A percentile compares a stretch with the other conserved stretches of the same genome.
Evolutionary conservation across 176 grass and related monocot genomes (phyloP).

Genomic region (Aechmea fasciata): DNA sequence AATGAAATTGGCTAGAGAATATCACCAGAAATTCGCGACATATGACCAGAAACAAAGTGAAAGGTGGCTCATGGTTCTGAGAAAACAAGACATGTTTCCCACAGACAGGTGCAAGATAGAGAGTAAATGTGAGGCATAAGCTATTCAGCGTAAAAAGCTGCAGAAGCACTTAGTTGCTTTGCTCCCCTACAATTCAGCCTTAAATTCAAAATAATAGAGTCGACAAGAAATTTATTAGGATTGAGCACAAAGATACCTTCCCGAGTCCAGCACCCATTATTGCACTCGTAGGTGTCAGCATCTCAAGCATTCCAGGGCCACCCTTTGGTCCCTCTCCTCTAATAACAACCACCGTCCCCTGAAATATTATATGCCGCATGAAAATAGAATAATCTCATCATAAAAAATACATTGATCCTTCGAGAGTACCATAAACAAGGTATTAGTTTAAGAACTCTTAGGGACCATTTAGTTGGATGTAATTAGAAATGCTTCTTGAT

Average conservation of each 20-base stretch:
- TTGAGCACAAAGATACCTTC: slow-evolving; percentile 42
- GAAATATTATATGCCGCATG: not conserved
- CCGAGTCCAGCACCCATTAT: slow-evolving; percentile 98
- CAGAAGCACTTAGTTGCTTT: too few relatives aligned
- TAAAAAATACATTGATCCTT: not conserved
- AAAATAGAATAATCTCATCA: slow-evolving; percentile 21
- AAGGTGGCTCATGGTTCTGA: too few relatives aligned
- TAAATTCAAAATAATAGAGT: not conserved
- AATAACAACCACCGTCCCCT: slow-evolving; percentile 87
- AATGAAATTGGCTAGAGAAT: too few relatives aligned
- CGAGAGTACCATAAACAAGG: not conserved
- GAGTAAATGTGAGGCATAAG: too few relatives aligned
- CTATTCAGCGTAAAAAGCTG: too few relatives aligned
- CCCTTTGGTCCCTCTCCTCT: slow-evolving; percentile 94
- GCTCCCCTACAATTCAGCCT: too few relatives aligned
- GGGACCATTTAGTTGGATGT: too few relatives aligned
- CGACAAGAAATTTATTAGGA: not conserved
- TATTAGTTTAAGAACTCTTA: not conserved
- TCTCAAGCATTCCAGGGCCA: slow-evolving; percentile 96
- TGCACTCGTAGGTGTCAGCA: slow-evolving; percentile 96
- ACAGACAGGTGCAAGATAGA: too few relatives aligned
- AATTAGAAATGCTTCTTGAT: too few relatives aligned
- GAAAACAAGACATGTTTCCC: too few relatives aligned
- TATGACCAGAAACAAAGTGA: too few relatives aligned
- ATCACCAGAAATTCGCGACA: too few relatives aligned